phyloP scores from a whole-genome alignment of 164 flowering plant species.

The Stephania yunnanensis region DNA sequence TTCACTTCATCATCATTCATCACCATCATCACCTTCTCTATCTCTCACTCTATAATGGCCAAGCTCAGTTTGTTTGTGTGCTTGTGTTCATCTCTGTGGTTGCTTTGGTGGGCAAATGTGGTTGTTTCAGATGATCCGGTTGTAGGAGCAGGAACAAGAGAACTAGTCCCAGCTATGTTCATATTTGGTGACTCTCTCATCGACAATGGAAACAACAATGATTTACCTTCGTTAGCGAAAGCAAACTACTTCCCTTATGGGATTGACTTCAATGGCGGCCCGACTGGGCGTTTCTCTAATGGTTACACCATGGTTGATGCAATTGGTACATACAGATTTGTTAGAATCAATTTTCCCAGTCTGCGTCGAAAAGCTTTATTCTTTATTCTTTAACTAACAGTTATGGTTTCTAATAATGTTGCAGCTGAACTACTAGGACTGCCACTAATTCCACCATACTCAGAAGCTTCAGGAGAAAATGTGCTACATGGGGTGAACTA shows the following conservation, averaged over 20 bases:
- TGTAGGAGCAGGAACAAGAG: conserved; percentile 18
- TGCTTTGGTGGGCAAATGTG: not conserved
- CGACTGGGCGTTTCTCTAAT: conserved; percentile 88
- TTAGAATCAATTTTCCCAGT: no score
- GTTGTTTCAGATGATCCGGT: conserved; percentile 1
- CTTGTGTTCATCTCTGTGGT: not conserved
- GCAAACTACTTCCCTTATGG: conserved; percentile 92
- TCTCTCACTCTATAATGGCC: not conserved
- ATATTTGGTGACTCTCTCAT: conserved; percentile 75
- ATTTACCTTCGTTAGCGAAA: conserved; percentile 76
- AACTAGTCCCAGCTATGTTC: conserved; percentile 65
- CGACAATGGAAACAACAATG: conserved; percentile 79
- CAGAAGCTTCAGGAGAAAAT: conserved; percentile 46
- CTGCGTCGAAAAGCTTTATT: no score
- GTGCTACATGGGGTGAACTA: conserved; percentile 77
- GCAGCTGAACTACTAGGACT: conserved; percentile 64
- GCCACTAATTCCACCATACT: conserved; percentile 55
- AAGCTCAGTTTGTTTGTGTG: not conserved
- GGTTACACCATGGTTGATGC: conserved; percentile 82
- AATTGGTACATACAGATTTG: conserved; percentile 30
- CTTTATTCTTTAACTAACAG: not conserved
- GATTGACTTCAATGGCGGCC: conserved; percentile 74
- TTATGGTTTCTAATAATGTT: not conserved
- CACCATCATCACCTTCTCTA: not conserved
- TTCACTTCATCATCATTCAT: not conserved